Percentiles rank a stretch among this genome's conserved stretches.
Conservation (phyloP, 805 yeast species). For the Starmerella powellii region DNA sequence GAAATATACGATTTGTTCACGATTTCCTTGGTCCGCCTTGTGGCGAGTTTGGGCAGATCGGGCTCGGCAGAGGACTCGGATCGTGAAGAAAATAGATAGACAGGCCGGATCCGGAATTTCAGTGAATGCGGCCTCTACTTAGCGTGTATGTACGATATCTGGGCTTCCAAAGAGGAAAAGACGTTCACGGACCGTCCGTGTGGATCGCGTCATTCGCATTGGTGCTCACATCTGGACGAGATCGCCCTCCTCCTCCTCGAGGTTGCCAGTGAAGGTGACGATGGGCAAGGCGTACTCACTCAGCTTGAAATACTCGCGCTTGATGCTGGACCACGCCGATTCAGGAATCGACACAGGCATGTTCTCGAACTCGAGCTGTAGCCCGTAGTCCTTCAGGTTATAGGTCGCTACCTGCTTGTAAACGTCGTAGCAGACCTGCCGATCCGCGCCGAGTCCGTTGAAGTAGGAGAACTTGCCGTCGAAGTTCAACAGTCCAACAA, state of each 20-base stretch:
- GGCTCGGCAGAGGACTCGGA: too few relatives aligned
- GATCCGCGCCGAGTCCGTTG: slow-evolving; percentile 79
- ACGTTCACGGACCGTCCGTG: too few relatives aligned
- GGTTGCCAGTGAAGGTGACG: slow-evolving; percentile 18
- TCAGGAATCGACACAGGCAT: slow-evolving; percentile 29
- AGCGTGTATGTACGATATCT: too few relatives aligned
- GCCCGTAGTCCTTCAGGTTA: slow-evolving; percentile 70
- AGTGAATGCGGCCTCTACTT: too few relatives aligned
- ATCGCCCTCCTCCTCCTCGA: slow-evolving; percentile 19
- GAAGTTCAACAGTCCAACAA: slow-evolving; percentile 73
- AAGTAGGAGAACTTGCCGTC: slow-evolving; percentile 80
- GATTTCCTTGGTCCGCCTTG: too few relatives aligned
- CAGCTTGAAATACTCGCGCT: slow-evolving; percentile 29
- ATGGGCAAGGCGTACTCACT: slow-evolving; percentile 27
- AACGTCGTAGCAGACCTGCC: slow-evolving; percentile 67
- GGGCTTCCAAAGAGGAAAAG: too few relatives aligned
- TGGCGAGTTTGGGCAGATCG: too few relatives aligned
- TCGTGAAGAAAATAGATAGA: too few relatives aligned
- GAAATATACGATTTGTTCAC: not conserved
- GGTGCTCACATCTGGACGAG: too few relatives aligned
- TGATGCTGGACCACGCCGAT: slow-evolving; percentile 29
- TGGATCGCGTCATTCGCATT: too few relatives aligned
- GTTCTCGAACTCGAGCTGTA: slow-evolving; percentile 42
- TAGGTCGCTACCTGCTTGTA: slow-evolving; percentile 70
- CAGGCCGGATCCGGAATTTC: too few relatives aligned